Percentiles rank a stretch among this genome's conserved stretches.
These are phyloP conservation scores for Claviceps maximensis DNA, from an alignment of 2,329 filamentous ascomycete species.

Conservation along the genomic window DNA sequence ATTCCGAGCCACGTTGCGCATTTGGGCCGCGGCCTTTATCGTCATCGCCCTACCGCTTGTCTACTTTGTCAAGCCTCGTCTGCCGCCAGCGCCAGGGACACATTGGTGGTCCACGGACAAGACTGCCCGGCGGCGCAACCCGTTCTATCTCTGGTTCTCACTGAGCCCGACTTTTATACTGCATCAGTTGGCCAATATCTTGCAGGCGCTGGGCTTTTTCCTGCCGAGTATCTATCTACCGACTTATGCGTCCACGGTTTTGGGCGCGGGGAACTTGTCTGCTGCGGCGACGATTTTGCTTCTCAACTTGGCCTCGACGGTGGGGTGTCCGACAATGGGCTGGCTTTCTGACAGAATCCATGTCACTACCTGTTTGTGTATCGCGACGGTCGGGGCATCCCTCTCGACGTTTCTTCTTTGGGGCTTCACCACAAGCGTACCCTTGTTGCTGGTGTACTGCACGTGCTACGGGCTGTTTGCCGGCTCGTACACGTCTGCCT, in stretches of 20 bases:
- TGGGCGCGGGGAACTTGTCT: constrained; percentile 29
- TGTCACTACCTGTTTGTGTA: constrained; percentile 33
- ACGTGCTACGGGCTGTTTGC: constrained; percentile 49
- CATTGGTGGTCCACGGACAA: no score
- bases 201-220: constrained; percentile 45
- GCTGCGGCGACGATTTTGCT: constrained; percentile 39
- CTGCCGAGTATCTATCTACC: constrained; percentile 46
- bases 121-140: constrained; percentile 13
- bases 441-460: constrained; percentile 41
- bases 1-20: constrained; percentile 28
- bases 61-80: constrained; percentile 36
- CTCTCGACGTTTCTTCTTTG: constrained; percentile 43
- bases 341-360: constrained; percentile 36
- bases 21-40: constrained; percentile 34
- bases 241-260: constrained; percentile 34
- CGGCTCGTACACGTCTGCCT: constrained; percentile 44
- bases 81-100: constrained; percentile 22
- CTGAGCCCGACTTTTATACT: constrained; percentile 37
- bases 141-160: constrained; percentile 32
- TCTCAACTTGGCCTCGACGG: constrained; percentile 41
- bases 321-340: constrained; percentile 41
- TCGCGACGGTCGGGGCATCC: constrained; percentile 40
- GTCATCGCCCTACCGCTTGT: constrained; percentile 36
- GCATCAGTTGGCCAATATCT: constrained; percentile 39
- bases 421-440: constrained; percentile 37